A percentile compares a stretch with the other conserved stretches of the same genome.
phyloP scores from a whole-genome alignment of 805 yeast genomes.

The Ogataea allantospora region DNA sequence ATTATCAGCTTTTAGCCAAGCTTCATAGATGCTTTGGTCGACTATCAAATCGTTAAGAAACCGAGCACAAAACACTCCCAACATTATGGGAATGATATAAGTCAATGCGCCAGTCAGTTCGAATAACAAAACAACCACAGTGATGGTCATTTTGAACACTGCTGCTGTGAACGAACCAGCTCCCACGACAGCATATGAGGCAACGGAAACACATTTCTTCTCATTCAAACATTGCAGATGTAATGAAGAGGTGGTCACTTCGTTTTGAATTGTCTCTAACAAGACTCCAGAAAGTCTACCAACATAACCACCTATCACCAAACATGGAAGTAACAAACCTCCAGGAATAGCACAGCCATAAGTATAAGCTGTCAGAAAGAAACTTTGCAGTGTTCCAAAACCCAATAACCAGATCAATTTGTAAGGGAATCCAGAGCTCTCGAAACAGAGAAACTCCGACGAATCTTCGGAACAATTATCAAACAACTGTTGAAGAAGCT shows the following conservation, averaged over 20 bases:
- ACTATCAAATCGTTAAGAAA: slow-evolving; percentile 65
- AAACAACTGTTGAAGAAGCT: slow-evolving; percentile 59
- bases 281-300: slow-evolving; percentile 58
- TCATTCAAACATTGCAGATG: slow-evolving; percentile 41
- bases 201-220: slow-evolving; percentile 66
- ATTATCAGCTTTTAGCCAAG: slow-evolving; percentile 42
- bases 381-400: slow-evolving; percentile 48
- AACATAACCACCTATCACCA: slow-evolving; percentile 58
- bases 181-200: slow-evolving; percentile 86
- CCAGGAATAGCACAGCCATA: slow-evolving; percentile 71
- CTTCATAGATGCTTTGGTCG: slow-evolving; percentile 63
- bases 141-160: slow-evolving; percentile 73
- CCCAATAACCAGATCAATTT: slow-evolving; percentile 29
- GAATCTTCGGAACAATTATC: slow-evolving; percentile 53
- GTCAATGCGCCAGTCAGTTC: slow-evolving; percentile 85
- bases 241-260: slow-evolving; percentile 36
- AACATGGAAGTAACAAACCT: slow-evolving; percentile 62
- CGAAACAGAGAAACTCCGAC: slow-evolving; percentile 25
- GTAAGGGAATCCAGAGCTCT: slow-evolving; percentile 37
- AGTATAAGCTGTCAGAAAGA: slow-evolving; percentile 61
- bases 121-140: slow-evolving; percentile 76
- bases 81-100: slow-evolving; percentile 83
- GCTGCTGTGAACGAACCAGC: slow-evolving; percentile 83
- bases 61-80: slow-evolving; percentile 73
- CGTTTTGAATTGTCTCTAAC: slow-evolving; percentile 46